Evolutionary conservation across 331 rosid species (phyloP).

Genomic region (Saraca asoca): DNA sequence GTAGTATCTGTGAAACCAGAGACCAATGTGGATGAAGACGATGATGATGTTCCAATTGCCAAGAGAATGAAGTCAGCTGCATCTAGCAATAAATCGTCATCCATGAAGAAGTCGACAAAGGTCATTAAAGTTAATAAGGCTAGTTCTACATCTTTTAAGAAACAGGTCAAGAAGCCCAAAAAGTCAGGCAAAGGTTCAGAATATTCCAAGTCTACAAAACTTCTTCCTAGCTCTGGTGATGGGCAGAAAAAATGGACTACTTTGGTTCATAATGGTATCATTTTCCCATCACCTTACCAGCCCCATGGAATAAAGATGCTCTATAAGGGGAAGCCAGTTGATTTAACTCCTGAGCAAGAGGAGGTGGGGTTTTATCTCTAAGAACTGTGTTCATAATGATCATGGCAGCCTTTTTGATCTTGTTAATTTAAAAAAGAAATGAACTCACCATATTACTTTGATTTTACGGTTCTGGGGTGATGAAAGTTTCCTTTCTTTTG

Average conservation of each 20-base stretch:
- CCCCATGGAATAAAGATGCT: slow-evolving; percentile 79
- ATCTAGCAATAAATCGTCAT: slow-evolving; percentile 45
- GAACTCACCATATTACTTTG: slow-evolving; percentile 3
- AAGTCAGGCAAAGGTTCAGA: slow-evolving; percentile 52
- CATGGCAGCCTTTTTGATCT: not conserved
- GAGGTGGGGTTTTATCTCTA: slow-evolving; percentile 55
- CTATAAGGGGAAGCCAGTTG: slow-evolving; percentile 73
- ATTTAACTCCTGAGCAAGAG: slow-evolving; percentile 86
- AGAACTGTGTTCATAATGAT: slow-evolving; percentile 11
- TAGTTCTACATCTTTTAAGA: slow-evolving; percentile 57
- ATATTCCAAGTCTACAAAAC: slow-evolving; percentile 73
- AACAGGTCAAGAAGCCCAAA: slow-evolving; percentile 52
- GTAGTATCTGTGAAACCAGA: slow-evolving; percentile 49
- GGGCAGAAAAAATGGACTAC: slow-evolving; percentile 97
- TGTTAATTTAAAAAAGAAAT: not conserved
- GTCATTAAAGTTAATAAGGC: slow-evolving; percentile 49
- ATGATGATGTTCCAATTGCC: slow-evolving; percentile 59
- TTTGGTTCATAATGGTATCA: slow-evolving; percentile 88
- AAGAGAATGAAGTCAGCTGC: slow-evolving; percentile 53
- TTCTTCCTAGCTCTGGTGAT: slow-evolving; percentile 85
- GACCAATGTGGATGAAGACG: slow-evolving; percentile 59
- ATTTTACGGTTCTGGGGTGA: not conserved
- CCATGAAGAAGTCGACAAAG: slow-evolving; percentile 42
- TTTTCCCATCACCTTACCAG: slow-evolving; percentile 85
- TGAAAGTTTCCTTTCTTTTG: not conserved